Evolutionary conservation across 768 basidiomycete species (phyloP).

Genomic region (Phylloporus sp.): DNA sequence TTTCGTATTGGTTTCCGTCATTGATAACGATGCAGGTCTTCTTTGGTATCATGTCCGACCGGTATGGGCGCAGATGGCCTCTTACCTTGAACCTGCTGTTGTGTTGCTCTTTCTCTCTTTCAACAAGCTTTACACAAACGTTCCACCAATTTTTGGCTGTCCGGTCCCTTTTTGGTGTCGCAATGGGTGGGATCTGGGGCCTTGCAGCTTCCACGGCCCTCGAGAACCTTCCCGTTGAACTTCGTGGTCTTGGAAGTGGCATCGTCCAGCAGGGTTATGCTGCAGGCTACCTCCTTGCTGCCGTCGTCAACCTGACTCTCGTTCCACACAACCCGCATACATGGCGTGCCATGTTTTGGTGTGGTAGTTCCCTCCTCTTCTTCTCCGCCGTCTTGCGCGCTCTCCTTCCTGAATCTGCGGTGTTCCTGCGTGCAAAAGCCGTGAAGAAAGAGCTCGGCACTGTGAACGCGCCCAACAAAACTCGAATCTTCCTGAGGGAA

Average conservation of each 20-base stretch:
- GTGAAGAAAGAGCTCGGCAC: conserved; percentile 40
- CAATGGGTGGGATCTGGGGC: conserved; percentile 91
- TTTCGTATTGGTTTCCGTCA: not conserved
- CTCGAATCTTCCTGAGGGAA: conserved; percentile 68
- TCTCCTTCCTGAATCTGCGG: conserved; percentile 72
- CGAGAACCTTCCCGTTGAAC: conserved; percentile 88
- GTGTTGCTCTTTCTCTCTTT: conserved; percentile 71
- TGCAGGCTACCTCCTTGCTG: conserved; percentile 80
- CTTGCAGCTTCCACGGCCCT: conserved; percentile 78
- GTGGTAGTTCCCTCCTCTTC: conserved; percentile 63
- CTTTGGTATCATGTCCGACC: conserved; percentile 81
- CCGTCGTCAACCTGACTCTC: conserved; percentile 72
- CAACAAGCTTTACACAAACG: conserved; percentile 74
- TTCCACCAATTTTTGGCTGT: conserved; percentile 77
- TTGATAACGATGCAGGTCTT: conserved; percentile 38
- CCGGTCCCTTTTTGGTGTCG: conserved; percentile 79
- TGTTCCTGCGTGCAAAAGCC: conserved; percentile 65
- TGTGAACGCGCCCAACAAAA: conserved; percentile 44
- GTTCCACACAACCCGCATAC: conserved; percentile 34
- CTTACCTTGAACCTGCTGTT: conserved; percentile 72
- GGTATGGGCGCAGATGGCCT: conserved; percentile 93
- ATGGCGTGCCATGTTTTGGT: conserved; percentile 86
- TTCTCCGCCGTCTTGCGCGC: conserved; percentile 67
- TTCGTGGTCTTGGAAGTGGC: conserved; percentile 82
- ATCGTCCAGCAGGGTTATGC: conserved; percentile 93